phyloP scores from a whole-genome alignment of 768 basidiomycete genomes.

The Podaxis pistillaris region DNA sequence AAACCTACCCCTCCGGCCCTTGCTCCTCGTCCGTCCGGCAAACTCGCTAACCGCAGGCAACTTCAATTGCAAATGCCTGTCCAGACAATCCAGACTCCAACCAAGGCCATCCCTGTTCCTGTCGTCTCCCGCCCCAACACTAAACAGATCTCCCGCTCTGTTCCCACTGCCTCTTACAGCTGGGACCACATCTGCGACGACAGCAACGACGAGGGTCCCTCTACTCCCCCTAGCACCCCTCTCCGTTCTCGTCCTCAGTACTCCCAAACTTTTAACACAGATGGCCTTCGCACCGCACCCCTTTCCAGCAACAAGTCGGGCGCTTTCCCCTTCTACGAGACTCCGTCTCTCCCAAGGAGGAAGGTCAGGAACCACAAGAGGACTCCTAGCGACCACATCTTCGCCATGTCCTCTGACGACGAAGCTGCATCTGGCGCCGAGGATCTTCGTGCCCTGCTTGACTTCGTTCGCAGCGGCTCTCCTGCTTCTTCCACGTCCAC shows the following conservation, averaged over 20 bases:
- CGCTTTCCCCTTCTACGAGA: constrained; percentile 38
- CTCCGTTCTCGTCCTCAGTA: constrained; percentile 36
- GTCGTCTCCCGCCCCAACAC: constrained; percentile 17
- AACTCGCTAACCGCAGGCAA: constrained; percentile 59
- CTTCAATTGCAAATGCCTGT: constrained; percentile 23
- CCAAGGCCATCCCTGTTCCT: constrained; percentile 53
- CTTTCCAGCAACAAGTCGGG: constrained; percentile 28
- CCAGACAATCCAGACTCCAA: constrained; percentile 35
- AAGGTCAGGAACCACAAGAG: constrained; percentile 47
- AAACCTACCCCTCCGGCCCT: constrained; percentile 37
- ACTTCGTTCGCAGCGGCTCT: constrained; percentile 22
- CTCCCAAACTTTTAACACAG: constrained; percentile 20
- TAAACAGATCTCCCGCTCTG: constrained; percentile 46
- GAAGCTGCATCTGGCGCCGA: constrained; percentile 44
- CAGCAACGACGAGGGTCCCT: constrained; percentile 43
- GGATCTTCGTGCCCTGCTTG: constrained; percentile 27
- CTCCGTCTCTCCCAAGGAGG: constrained; percentile 22
- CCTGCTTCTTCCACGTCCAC: constrained; percentile 18
- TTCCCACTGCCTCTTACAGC: constrained; percentile 41
- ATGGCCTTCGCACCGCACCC: constrained; percentile 53
- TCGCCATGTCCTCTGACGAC: constrained; percentile 74
- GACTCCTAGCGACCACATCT: constrained; percentile 72
- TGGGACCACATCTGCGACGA: constrained; percentile 76
- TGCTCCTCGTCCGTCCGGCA: constrained; percentile 48
- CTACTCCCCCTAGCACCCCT: constrained; percentile 52